Evolutionary conservation across 2,329 filamentous ascomycete species (phyloP), one percentile per base, ranked within the genome.

Genomic region (Penicillium thymicola): DNA sequence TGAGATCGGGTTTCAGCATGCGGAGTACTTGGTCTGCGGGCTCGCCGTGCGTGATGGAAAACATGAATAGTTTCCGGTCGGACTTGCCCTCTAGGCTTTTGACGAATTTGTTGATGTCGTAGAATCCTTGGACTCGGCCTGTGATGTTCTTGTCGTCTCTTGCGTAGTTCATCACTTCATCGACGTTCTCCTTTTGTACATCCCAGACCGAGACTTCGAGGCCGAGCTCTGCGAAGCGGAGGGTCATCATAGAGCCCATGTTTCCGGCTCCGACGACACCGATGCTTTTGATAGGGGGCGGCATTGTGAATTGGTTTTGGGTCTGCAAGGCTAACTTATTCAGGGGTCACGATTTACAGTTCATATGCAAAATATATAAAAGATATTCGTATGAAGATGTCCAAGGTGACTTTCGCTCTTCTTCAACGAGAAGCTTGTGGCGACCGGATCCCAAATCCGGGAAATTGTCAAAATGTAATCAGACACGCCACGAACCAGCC

Each of bases 1-100:
- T 77, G 4, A 90, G 73, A 58, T 82, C 75, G 1, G 78, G 76
- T 61, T 78, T 76, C 28, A 85, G 69, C 64, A 67, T 66, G 16
- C 44, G 58, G 25, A 76, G 56, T 5, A 74, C 70, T 0, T 67
- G 70, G 50, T 76, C 74, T 2, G 73, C 73, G 0, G 74, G 72
- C 5, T 67, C 57, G 9, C 74, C 74, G 44, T 76, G 73, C 6
- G 74, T 76, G 49, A 76, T 72, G 7, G 73, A 75, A 55, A 76
- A 76, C 30, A 76, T 68, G 59, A 76, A 75, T 2, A 76, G 47
- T 44, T 74, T 75, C 11, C 65, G 60, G 25, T 69, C 65, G 0
- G 62, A 67, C 16, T 65, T 55, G 13, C 65, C 68, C 42, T 71
- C 70, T 8, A 76, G 65, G 47, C 70, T 74, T 28, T 67, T 63